Evolutionary conservation across 2,329 filamentous ascomycete species (phyloP).

Genomic region (Xylariaceae sp.): DNA sequence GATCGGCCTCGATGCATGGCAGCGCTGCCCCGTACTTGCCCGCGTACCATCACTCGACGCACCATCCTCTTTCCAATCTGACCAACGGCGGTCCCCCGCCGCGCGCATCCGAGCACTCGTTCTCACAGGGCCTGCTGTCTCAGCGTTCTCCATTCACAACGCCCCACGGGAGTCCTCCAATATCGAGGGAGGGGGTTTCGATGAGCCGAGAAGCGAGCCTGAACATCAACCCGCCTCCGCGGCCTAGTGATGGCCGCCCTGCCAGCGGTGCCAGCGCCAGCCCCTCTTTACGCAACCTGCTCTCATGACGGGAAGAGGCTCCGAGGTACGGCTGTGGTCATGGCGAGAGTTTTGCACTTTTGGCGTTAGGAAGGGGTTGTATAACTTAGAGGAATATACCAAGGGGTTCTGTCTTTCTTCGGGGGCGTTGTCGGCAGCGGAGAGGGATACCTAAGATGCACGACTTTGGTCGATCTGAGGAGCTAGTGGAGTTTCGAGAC

Average conservation of each 20-base stretch:
- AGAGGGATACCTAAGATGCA: too few relatives aligned
- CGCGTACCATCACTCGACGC: conserved; percentile 25
- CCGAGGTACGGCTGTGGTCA: conserved; percentile 5
- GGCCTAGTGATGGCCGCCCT: conserved; percentile 24
- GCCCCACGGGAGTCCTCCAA: conserved; percentile 38
- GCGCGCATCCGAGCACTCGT: conserved; percentile 37
- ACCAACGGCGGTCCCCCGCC: conserved; percentile 35
- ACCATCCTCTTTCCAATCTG: conserved; percentile 22
- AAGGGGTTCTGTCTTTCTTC: too few relatives aligned
- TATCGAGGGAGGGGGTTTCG: conserved; percentile 31
- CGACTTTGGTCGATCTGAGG: too few relatives aligned
- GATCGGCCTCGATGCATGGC: conserved; percentile 31
- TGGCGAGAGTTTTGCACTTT: conserved; percentile 9
- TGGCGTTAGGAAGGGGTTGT: conserved; percentile 21
- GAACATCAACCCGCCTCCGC: conserved; percentile 22
- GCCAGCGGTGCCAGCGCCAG: conserved; percentile 67
- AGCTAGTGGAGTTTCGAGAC: too few relatives aligned
- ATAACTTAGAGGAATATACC: conserved; percentile 25
- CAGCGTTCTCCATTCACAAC: conserved; percentile 35
- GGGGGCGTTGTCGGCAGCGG: too few relatives aligned
- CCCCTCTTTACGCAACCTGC: conserved; percentile 65
- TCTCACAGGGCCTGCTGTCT: conserved; percentile 35
- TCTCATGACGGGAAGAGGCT: conserved; percentile 41
- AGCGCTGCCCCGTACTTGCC: conserved; percentile 32
- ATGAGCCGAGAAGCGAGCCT: conserved; percentile 24